Evolutionary conservation across 306 rosid genomes (phyloP), one percentile per base, ranked within the genome.

Genomic region (Quillaja saponaria): DNA sequence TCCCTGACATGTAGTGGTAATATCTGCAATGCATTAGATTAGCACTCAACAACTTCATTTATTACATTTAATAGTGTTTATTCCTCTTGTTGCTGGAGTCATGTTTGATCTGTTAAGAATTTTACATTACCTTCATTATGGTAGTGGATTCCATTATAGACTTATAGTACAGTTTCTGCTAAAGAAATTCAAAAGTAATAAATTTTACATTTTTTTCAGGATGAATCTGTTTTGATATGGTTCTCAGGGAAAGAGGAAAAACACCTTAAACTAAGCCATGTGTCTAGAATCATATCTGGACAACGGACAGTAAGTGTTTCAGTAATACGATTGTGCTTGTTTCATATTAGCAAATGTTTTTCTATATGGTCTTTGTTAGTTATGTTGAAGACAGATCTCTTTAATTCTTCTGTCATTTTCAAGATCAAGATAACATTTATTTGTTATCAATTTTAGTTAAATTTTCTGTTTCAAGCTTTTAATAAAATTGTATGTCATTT

Each of bases 221-320:
- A 92, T 41, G 99, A 92, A 76, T 80, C 96, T 58, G 74, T 85
- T 85, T 84, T 92, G 80, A 89, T 92, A 74, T 92, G 99, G 99
- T 80, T 89, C 82, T 92, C 99, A 3, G 99, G 95, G 72, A 89
- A 83, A 76, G 99, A 92, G 80, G 97, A 92, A 85, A 89, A 92
- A 71, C 95, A 78, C 65, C 97, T 92, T 55, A 89, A 87, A 72
- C 86, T 92, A 57, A 89, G 89, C 64, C 91, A 87, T 8, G 99
- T 92, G 46, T 87, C 99, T 51, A 86, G 94, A 83, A 92, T 92
- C 65, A 92, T 89, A 53, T 89, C 99, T 40, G 99, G 99, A 72
- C 99, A 92, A 49, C 97, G 99, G 72, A 92, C 99, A 39, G 99
- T 92, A 81, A 78, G 89, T 73, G 17, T 73, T 66, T 63, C 56